Conservation (phyloP, 352 stramenopile genomes). For the Globisporangium cylindrosporum region DNA sequence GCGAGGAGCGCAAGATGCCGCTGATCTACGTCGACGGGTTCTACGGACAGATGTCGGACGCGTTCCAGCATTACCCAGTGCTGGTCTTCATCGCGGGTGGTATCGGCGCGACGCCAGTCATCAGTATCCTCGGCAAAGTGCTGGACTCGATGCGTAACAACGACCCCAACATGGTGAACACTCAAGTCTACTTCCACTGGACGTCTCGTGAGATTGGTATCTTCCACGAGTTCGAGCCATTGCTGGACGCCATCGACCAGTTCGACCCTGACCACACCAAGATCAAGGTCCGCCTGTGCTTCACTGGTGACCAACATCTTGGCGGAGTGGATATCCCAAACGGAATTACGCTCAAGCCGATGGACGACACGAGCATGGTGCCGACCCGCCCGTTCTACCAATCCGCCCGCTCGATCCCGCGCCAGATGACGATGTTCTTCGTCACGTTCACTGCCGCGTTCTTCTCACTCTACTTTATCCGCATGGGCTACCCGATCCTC, state of each 20-base stretch:
- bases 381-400: constrained; percentile 79
- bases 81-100: constrained; percentile 80
- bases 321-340: constrained; percentile 71
- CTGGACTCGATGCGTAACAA: constrained; percentile 77
- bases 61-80: constrained; percentile 79
- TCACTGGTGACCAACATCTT: constrained; percentile 78
- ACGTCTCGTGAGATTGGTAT: constrained; percentile 81
- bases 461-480: constrained; percentile 66
- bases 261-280: constrained; percentile 63
- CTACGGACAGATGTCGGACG: constrained; percentile 83
- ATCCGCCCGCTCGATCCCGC: constrained; percentile 54
- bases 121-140: constrained; percentile 87
- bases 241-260: constrained; percentile 75
- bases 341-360: constrained; percentile 71
- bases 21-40: constrained; percentile 83
- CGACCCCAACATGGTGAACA: constrained; percentile 64
- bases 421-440: constrained; percentile 81
- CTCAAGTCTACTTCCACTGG: constrained; percentile 84
- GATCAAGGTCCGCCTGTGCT: constrained; percentile 75
- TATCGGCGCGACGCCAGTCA: constrained; percentile 87
- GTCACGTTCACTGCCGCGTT: constrained; percentile 77
- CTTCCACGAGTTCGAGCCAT: constrained; percentile 82
- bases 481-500: constrained; percentile 70
- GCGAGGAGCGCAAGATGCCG: constrained; percentile 73
- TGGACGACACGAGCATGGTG: constrained; percentile 81